Evolutionary conservation across 495 filamentous ascomycete species (phyloP).

Genomic region (Neurospora pannonica): DNA sequence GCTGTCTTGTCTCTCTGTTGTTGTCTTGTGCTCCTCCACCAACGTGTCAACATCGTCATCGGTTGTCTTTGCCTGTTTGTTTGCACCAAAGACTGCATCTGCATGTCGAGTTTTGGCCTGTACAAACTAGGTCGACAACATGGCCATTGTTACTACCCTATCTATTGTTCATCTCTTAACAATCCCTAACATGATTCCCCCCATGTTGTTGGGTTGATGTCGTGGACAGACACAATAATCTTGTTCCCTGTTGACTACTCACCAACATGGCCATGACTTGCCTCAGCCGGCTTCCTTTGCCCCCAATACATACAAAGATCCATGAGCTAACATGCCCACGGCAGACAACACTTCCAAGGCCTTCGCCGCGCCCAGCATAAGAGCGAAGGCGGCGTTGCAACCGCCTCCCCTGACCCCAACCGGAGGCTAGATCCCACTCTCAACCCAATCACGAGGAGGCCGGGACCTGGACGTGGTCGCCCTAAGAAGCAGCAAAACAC

Average conservation of each 20-base stretch:
- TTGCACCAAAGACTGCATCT: not conserved
- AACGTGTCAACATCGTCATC: not conserved
- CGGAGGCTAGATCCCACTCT: conserved; percentile 31
- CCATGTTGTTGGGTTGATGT: not conserved
- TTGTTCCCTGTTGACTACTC: not conserved
- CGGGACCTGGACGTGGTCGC: conserved; percentile 39
- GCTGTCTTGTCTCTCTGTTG: not conserved
- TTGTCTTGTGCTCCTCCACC: not conserved
- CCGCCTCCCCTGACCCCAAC: conserved; percentile 8
- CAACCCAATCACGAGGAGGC: conserved; percentile 41
- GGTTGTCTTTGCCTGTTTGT: not conserved
- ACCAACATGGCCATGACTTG: not conserved
- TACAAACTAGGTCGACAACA: not conserved
- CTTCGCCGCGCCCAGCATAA: conserved; percentile 39
- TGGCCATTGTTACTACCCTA: not conserved
- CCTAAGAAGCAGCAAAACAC: conserved; percentile 28
- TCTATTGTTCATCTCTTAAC: not conserved
- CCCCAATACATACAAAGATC: not conserved
- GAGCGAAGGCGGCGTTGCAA: conserved; percentile 18
- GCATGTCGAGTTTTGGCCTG: not conserved
- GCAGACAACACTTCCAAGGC: conserved; percentile 44
- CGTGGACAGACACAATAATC: not conserved
- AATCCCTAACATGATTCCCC: not conserved
- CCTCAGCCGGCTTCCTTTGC: not conserved
- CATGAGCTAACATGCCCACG: conserved; percentile 10